Percentiles rank a stretch among this genome's conserved stretches.
Evolutionary conservation across 2,329 filamentous ascomycete genomes (phyloP).

Genomic region (Plectosphaerella sp.): DNA sequence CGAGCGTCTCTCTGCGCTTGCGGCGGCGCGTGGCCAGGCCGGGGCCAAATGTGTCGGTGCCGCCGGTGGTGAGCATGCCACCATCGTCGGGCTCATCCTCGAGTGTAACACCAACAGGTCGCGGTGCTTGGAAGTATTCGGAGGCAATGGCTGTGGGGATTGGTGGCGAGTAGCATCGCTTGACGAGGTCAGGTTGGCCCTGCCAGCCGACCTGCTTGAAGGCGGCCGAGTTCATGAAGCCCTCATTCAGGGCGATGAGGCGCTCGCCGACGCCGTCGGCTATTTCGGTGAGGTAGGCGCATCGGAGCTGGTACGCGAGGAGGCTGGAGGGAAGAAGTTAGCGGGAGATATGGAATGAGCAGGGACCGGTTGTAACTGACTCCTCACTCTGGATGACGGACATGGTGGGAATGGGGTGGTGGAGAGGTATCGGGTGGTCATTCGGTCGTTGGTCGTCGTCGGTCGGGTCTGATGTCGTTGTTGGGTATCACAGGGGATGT

Average conservation of each 20-base stretch:
- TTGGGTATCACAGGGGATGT: no score
- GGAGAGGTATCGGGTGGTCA: no score
- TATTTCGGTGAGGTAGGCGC: slow-evolving; percentile 73
- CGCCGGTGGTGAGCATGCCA: slow-evolving; percentile 65
- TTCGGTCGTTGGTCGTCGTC: background rate
- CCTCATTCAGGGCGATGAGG: slow-evolving; percentile 75
- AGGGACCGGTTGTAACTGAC: slow-evolving; percentile 18
- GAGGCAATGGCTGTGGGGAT: slow-evolving; percentile 79
- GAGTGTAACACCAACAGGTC: slow-evolving; percentile 57
- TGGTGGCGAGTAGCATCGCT: slow-evolving; percentile 79
- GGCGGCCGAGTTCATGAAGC: slow-evolving; percentile 72
- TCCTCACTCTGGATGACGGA: slow-evolving; percentile 40
- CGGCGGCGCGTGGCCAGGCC: slow-evolving; percentile 64
- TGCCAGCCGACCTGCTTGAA: slow-evolving; percentile 83
- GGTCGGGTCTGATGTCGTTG: no score
- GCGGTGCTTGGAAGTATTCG: slow-evolving; percentile 76
- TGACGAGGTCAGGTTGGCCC: slow-evolving; percentile 68
- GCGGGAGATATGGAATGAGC: background rate
- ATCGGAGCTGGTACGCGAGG: slow-evolving; percentile 76
- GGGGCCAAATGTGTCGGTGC: slow-evolving; percentile 64
- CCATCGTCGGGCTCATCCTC: slow-evolving; percentile 70
- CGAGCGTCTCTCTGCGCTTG: slow-evolving; percentile 66
- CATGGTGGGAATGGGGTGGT: slow-evolving; percentile 20
- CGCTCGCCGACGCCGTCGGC: slow-evolving; percentile 82
- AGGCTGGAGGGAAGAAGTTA: slow-evolving; percentile 47